Evolutionary conservation across 2,329 filamentous ascomycete genomes (phyloP).

Genomic region (Elsinoe perseae): DNA sequence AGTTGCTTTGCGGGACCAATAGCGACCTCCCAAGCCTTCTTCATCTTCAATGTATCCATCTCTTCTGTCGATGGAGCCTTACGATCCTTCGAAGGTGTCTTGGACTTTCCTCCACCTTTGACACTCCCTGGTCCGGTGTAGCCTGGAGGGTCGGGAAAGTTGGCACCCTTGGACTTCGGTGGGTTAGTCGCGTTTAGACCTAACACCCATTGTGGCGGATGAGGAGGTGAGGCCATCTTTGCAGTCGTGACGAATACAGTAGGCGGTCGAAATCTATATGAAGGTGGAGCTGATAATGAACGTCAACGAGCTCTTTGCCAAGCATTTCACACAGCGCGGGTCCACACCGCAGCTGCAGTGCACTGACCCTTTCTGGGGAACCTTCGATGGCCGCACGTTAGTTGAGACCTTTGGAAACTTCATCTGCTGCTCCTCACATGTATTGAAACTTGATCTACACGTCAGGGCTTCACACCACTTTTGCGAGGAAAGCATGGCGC

Average conservation of each 20-base stretch:
- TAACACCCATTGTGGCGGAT: constrained; percentile 70
- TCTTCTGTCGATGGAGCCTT: constrained; percentile 69
- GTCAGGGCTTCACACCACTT: not conserved
- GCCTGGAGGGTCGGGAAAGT: constrained; percentile 78
- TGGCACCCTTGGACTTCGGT: constrained; percentile 56
- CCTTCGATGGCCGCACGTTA: not conserved
- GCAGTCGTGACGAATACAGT: not conserved
- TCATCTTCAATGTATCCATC: constrained; percentile 92
- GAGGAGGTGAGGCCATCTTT: constrained; percentile 32
- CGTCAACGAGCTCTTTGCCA: constrained; percentile 1
- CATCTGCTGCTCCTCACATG: not conserved
- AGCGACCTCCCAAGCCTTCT: constrained; percentile 97
- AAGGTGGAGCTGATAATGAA: not conserved
- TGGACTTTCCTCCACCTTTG: constrained; percentile 17
- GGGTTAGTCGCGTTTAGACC: constrained; percentile 66
- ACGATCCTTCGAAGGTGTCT: constrained; percentile 38
- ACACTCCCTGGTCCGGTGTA: constrained; percentile 49
- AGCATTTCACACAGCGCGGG: not conserved
- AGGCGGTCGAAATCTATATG: too few relatives aligned
- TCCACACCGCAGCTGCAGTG: constrained; percentile 2
- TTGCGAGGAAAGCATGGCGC: not conserved
- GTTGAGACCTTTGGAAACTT: not conserved
- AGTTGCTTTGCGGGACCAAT: constrained; percentile 87
- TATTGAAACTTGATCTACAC: not conserved
- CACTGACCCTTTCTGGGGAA: constrained; percentile 4